A percentile compares a stretch with the other conserved stretches of the same genome.
phyloP scores from a whole-genome alignment of 202 grass and related monocot species.

The Hordeum pubiflorum region DNA sequence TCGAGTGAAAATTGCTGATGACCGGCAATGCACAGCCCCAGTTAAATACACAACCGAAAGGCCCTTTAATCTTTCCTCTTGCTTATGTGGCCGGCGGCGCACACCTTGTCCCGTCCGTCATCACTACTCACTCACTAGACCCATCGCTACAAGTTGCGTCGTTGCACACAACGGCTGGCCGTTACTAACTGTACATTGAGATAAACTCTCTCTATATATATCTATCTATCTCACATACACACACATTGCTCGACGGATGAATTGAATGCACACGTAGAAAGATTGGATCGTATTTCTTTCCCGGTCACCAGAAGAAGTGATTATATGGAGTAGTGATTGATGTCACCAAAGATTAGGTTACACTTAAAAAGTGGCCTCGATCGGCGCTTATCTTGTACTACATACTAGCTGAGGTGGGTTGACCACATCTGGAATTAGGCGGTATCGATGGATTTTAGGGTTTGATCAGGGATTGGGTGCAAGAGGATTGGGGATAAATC shows the following conservation, averaged over 20 bases:
- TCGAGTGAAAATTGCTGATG: background rate
- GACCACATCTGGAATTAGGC: no score
- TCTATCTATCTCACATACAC: background rate
- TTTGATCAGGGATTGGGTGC: no score
- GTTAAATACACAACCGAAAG: conserved; percentile 12
- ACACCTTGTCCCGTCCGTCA: conserved; percentile 20
- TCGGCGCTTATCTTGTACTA: no score
- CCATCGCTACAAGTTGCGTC: conserved; percentile 8
- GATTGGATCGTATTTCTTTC: background rate
- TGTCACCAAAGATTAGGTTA: no score
- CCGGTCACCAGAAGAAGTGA: background rate
- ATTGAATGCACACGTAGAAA: background rate
- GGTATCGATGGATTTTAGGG: no score
- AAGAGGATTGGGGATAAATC: no score
- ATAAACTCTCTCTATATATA: background rate
- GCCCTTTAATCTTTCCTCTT: conserved; percentile 28
- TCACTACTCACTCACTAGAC: background rate
- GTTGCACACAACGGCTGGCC: background rate
- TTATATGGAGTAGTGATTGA: no score
- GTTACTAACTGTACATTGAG: background rate
- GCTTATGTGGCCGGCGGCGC: conserved; percentile 32
- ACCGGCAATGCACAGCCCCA: background rate
- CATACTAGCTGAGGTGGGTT: no score
- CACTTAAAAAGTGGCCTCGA: no score
- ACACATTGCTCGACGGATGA: background rate